A percentile compares a stretch with the other conserved stretches of the same genome.
These are phyloP conservation scores for Berkeleyomyces rouxiae DNA, from an alignment of 2,329 filamentous ascomycete species.

Conservation along the genomic window DNA sequence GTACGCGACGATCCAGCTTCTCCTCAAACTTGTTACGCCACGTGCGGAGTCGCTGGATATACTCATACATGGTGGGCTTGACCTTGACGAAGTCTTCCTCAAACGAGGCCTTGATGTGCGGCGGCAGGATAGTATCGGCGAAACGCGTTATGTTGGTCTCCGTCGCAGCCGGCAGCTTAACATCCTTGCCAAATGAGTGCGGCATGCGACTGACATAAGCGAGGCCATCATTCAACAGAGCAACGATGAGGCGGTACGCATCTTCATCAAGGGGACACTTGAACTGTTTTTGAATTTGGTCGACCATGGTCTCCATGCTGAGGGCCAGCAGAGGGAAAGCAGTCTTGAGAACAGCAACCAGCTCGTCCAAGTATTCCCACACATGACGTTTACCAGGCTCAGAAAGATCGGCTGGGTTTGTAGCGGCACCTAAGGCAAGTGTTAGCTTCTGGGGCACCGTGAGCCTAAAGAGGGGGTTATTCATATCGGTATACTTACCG, in stretches of 20 bases:
- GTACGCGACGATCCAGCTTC: constrained; percentile 72
- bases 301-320: constrained; percentile 99
- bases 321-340: constrained; percentile 88
- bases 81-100: constrained; percentile 92
- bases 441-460: no score
- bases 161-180: constrained; percentile 75
- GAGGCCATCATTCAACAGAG: constrained; percentile 83
- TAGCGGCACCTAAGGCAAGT: not conserved
- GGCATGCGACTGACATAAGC: constrained; percentile 85
- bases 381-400: constrained; percentile 51
- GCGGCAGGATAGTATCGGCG: constrained; percentile 84
- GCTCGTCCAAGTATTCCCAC: constrained; percentile 93
- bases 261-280: constrained; percentile 98
- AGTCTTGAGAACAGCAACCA: constrained; percentile 89
- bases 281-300: constrained; percentile 97
- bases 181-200: constrained; percentile 70
- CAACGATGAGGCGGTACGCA: constrained; percentile 93
- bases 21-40: constrained; percentile 98
- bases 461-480: not conserved
- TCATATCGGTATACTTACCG: not conserved
- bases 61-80: constrained; percentile 95
- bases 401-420: constrained; percentile 11
- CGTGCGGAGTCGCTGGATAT: constrained; percentile 87
- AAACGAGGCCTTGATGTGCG: constrained; percentile 90
- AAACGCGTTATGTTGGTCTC: constrained; percentile 96